A percentile compares a stretch with the other conserved stretches of the same genome.
Evolutionary conservation across 2,329 filamentous ascomycete genomes (phyloP).

Genomic region (Emmonsiellopsis sp.): DNA sequence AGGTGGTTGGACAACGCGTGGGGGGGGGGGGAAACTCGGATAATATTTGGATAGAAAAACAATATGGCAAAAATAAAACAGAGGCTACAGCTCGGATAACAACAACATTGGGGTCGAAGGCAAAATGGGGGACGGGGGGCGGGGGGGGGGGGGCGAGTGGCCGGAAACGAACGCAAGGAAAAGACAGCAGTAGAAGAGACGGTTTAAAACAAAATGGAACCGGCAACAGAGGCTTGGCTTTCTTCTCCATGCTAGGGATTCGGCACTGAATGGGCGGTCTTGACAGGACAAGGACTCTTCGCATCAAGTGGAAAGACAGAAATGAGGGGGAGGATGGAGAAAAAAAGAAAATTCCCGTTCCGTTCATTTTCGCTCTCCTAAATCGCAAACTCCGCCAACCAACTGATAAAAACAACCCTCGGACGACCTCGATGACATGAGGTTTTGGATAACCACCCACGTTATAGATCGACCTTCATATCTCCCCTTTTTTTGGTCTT

Average conservation of each 20-base stretch:
- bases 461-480: conserved; percentile 26
- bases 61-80: too few relatives aligned
- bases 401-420: conserved; percentile 24
- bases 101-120: too few relatives aligned
- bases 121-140: too few relatives aligned
- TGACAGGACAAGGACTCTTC: not conserved
- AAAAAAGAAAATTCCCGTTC: conserved; percentile 33
- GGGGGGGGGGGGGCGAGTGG: not conserved
- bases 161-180: not conserved
- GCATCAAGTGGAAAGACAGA: not conserved
- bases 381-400: conserved; percentile 36
- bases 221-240: not conserved
- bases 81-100: too few relatives aligned
- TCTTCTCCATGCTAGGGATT: not conserved
- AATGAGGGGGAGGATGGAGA: conserved; percentile 4
- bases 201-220: not conserved
- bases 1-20: too few relatives aligned
- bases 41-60: too few relatives aligned
- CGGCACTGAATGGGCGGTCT: not conserved
- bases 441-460: conserved; percentile 26
- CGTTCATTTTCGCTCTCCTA: conserved; percentile 28
- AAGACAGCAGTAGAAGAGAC: not conserved
- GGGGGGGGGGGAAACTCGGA: too few relatives aligned
- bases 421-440: conserved; percentile 24
- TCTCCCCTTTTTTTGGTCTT: not conserved